Evolutionary conservation across 2,329 filamentous ascomycete genomes (phyloP).

Genomic region (Massarina eburnea): DNA sequence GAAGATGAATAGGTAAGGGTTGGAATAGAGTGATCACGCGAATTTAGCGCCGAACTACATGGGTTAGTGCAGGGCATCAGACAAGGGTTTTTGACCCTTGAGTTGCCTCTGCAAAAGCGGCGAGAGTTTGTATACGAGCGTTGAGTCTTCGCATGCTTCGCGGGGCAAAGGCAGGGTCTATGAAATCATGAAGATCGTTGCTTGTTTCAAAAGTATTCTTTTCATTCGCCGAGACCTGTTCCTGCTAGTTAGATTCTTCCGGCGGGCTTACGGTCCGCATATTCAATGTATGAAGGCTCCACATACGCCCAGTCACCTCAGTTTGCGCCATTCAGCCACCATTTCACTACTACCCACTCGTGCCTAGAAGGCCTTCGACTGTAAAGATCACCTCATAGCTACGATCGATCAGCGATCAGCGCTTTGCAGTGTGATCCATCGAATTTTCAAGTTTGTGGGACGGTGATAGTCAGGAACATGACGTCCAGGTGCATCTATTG

Average conservation of each 20-base stretch:
- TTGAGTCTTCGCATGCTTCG: conserved; percentile 6
- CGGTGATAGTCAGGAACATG: conserved; percentile 19
- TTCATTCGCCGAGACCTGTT: conserved; percentile 17
- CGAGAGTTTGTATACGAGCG: conserved; percentile 1
- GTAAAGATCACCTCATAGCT: conserved; percentile 3
- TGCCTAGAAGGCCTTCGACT: conserved; percentile 2
- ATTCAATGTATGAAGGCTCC: conserved; percentile 9
- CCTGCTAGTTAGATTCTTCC: conserved; percentile 24
- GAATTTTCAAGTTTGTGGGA: conserved; percentile 2
- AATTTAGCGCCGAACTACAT: conserved; percentile 22
- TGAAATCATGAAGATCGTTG: conserved; percentile 26
- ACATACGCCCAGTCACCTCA: conserved; percentile 5
- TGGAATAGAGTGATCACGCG: conserved; percentile 35
- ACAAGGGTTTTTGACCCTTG: conserved; percentile 15
- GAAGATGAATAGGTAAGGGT: conserved; percentile 29
- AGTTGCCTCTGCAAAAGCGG: conserved; percentile 23
- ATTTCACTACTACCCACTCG: conserved; percentile 3
- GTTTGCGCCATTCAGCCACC: conserved; percentile 14
- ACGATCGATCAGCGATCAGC: conserved; percentile 12
- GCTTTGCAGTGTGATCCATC: conserved; percentile 2
- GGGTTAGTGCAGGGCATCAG: conserved; percentile 18
- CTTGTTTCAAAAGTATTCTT: conserved; percentile 20
- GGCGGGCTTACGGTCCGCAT: conserved; percentile 36
- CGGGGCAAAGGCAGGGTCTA: conserved; percentile 13
- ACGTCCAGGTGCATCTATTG: conserved; percentile 6